Evolutionary conservation across 306 rosid species (phyloP).

Genomic region (Castanea crenata): DNA sequence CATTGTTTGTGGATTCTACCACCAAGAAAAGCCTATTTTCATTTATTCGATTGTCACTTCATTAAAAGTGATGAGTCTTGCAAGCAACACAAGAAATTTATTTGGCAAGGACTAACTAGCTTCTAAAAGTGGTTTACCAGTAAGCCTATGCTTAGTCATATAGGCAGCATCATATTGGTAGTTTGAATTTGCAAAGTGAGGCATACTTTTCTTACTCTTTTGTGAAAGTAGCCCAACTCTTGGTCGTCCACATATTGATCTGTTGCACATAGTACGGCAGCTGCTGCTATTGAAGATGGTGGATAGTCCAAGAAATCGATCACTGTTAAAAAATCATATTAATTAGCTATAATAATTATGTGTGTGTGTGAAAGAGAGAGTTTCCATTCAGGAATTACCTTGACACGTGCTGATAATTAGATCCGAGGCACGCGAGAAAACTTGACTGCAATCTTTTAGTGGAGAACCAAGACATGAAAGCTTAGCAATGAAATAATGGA

Average conservation of each 20-base stretch:
- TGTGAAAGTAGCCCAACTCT: constrained; percentile 21
- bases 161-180: neutral
- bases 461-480: constrained; percentile 23
- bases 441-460: constrained; percentile 6
- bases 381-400: constrained; percentile 15
- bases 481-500: constrained; percentile 30
- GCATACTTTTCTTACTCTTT: constrained; percentile 38
- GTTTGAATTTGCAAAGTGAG: neutral
- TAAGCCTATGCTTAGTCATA: neutral
- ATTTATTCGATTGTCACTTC: neutral
- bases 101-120: neutral
- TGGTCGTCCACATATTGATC: constrained; percentile 23
- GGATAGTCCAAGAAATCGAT: constrained; percentile 36
- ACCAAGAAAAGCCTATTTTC: neutral
- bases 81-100: neutral
- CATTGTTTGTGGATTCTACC: neutral
- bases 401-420: constrained; percentile 32
- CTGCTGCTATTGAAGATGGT: constrained; percentile 47
- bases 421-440: constrained; percentile 26
- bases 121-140: neutral
- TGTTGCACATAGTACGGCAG: constrained; percentile 36
- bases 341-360: neutral
- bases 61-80: neutral
- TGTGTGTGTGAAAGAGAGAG: neutral
- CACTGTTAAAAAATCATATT: constrained; percentile 8